Evolutionary conservation across 75 land plant species (phyloP).

Genomic region (Cunninghamia lanceolata): DNA sequence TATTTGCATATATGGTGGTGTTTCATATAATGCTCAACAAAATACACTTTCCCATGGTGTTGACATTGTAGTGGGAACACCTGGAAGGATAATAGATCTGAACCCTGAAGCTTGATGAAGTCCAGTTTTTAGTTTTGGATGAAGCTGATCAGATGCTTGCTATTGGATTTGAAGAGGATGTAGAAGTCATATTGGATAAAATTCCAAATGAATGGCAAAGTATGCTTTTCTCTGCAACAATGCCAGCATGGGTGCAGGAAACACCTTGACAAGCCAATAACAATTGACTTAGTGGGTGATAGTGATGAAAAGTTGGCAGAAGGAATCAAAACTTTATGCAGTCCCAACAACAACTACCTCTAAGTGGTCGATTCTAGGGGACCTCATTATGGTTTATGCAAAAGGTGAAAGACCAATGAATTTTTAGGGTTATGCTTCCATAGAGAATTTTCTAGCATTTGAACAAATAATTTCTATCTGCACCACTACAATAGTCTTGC

Average conservation of each 20-base stretch:
- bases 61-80: slow-evolving; percentile 97
- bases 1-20: slow-evolving; percentile 97
- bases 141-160: slow-evolving; percentile 99
- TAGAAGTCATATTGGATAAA: slow-evolving; percentile 73
- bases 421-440: too few species aligned
- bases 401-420: too few species aligned
- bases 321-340: too few species aligned
- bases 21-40: slow-evolving; percentile 77
- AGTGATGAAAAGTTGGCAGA: too few species aligned
- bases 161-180: slow-evolving; percentile 97
- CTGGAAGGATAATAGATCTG: slow-evolving; percentile 88
- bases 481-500: too few species aligned
- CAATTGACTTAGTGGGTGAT: too few species aligned
- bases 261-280: slow-evolving; percentile 65
- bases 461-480: too few species aligned
- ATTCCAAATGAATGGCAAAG: slow-evolving; percentile 79
- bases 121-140: slow-evolving; percentile 78
- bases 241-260: slow-evolving; percentile 97
- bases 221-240: slow-evolving; percentile 99
- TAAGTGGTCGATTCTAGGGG: too few species aligned
- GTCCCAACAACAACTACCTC: too few species aligned
- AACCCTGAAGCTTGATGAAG: slow-evolving; percentile 65
- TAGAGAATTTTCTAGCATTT: too few species aligned
- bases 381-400: too few species aligned
- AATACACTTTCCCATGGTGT: too few species aligned